Evolutionary conservation across 179 eudicot genomes (phyloP), one percentile per base, ranked within the genome.

Genomic region (Gypsophila paniculata): DNA sequence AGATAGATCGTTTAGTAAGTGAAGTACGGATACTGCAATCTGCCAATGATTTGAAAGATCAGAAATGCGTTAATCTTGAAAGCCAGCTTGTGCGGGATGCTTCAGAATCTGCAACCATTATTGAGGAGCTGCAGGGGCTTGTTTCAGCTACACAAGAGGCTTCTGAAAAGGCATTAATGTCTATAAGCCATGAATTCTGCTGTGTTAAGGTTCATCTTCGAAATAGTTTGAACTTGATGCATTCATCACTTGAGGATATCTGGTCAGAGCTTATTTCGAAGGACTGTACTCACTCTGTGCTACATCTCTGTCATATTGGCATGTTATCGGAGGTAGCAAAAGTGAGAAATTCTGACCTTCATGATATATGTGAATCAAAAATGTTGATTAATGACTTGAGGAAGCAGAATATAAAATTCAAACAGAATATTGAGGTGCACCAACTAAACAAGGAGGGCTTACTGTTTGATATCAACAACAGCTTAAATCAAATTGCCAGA

Each of bases 281-380:
- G 77, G 97, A 91, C 74, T 86, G 81, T 77, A 89, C 94, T 73
- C 61, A 86, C 25, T 91, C 94, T 58, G 89, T 94, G 18, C 74
- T 91, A 62, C 94, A 88, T 76, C 87, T 83, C 55, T 89, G 97
- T 77, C 97, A 89, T 79, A 83, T 86, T 80, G 97, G 97, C 65
- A 79, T 81, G 69, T 75, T 93, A 65, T 77, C 87, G 70, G 94
- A 91, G 80, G 74, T 87, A 54, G 87, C 84, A 21, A 78, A 78
- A 54, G 89, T 89, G 49, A 68, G 86, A 70, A 85, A 93, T 81
- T 88, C 83, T 44, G 85, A 86, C 66, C 84, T 86, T 75, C 78
- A 39, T 39, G 44, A 39, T 39, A 39, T 39, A 39, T 39, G 44
- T 39, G 44, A 39, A 39, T 6, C 44, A 39, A 39, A 39, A 0